Evolutionary conservation across 2,329 filamentous ascomycete species (phyloP).

Genomic region (Conoideocrella luteorostrata): DNA sequence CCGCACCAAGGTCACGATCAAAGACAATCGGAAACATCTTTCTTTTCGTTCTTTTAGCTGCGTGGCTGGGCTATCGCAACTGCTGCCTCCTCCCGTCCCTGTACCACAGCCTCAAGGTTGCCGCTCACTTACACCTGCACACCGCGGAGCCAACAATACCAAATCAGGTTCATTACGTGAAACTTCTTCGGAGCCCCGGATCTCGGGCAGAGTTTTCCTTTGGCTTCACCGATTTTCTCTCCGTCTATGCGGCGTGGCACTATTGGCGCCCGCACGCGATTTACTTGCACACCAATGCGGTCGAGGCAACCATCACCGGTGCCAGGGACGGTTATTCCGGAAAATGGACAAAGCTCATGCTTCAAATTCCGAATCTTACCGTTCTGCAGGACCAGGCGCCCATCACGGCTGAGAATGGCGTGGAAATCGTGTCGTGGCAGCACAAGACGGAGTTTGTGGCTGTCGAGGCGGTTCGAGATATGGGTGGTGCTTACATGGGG

Average conservation of each 20-base stretch:
- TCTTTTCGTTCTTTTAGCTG: background rate
- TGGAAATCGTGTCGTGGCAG: constrained; percentile 10
- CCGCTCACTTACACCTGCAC: background rate
- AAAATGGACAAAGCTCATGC: constrained; percentile 19
- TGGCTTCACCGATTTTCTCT: constrained; percentile 6
- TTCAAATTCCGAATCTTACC: constrained; percentile 15
- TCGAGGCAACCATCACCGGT: background rate
- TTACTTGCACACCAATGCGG: constrained; percentile 6
- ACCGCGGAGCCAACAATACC: background rate
- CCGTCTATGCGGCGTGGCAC: constrained; percentile 5
- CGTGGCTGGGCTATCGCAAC: background rate
- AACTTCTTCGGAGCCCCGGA: background rate
- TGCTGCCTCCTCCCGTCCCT: background rate
- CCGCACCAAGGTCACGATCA: background rate
- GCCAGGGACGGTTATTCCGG: constrained; percentile 7
- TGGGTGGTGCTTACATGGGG: constrained; percentile 18
- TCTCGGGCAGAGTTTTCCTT: background rate
- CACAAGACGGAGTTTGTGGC: constrained; percentile 18
- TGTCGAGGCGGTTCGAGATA: constrained; percentile 14
- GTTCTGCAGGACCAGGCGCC: constrained; percentile 26
- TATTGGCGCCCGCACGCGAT: constrained; percentile 4
- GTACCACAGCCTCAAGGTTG: background rate
- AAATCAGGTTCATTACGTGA: constrained; percentile 5
- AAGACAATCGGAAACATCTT: background rate
- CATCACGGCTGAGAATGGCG: constrained; percentile 11